These are phyloP conservation scores for Chalciporus pseudorubinellus DNA, from an alignment of 768 basidiomycete genomes.

Conservation along the genomic window DNA sequence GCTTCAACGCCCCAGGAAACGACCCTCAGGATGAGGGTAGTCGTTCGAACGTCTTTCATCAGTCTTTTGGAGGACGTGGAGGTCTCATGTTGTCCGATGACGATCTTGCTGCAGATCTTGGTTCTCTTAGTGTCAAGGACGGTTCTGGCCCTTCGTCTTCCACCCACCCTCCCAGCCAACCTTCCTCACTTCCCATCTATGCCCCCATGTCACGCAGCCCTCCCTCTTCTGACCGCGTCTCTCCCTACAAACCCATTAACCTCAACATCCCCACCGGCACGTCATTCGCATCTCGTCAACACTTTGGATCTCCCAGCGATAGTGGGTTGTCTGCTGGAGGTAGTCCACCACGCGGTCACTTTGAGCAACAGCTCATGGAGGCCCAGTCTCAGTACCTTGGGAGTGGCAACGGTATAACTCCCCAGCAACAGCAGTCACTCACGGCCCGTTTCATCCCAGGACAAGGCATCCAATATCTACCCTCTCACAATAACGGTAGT, in stretches of 20 bases:
- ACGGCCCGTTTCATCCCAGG: slow-evolving; percentile 64
- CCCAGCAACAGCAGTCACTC: slow-evolving; percentile 34
- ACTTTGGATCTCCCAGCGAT: slow-evolving; percentile 59
- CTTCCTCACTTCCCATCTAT: slow-evolving; percentile 75
- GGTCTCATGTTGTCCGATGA: slow-evolving; percentile 75
- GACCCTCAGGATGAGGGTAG: slow-evolving; percentile 43
- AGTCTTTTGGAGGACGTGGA: slow-evolving; percentile 46
- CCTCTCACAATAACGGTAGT: slow-evolving; percentile 32
- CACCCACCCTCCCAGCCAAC: slow-evolving; percentile 59
- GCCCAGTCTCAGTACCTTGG: slow-evolving; percentile 37
- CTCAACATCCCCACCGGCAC: slow-evolving; percentile 52
- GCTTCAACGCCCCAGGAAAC: slow-evolving; percentile 59
- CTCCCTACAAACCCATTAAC: slow-evolving; percentile 62
- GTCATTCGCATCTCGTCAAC: slow-evolving; percentile 46
- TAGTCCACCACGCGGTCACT: slow-evolving; percentile 47
- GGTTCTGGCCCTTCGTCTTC: slow-evolving; percentile 39
- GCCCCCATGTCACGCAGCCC: slow-evolving; percentile 66
- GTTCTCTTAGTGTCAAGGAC: slow-evolving; percentile 51
- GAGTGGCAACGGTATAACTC: slow-evolving; percentile 16
- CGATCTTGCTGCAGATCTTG: slow-evolving; percentile 72
- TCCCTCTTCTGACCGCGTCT: slow-evolving; percentile 48
- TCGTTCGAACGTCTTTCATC: slow-evolving; percentile 33
- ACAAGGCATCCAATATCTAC: slow-evolving; percentile 60
- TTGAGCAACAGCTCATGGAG: slow-evolving; percentile 47
- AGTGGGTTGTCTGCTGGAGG: slow-evolving; percentile 50